Evolutionary conservation across 2,329 filamentous ascomycete genomes (phyloP), one percentile per base, ranked within the genome.

Genomic region (Apiospora malaysiana): DNA sequence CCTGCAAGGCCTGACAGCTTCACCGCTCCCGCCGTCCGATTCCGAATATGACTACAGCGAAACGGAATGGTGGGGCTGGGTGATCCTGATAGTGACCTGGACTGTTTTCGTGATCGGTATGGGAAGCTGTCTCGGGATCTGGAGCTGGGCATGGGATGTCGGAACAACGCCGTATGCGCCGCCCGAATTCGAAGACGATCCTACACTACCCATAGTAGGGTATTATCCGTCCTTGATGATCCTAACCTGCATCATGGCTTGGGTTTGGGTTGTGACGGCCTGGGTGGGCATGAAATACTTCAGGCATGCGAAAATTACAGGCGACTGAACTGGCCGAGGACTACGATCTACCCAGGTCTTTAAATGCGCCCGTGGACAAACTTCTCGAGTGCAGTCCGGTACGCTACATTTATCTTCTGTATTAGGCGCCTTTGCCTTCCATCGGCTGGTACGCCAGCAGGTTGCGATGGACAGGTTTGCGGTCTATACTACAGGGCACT

Each of bases 211-310:
- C 2, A 97, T 99, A 77, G 93, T 97, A 14, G 96, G 97, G 12
- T 99, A 99, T 82, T 99, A 99, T 82, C 96, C 96, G 32, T 94
- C 95, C 14, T 84, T 99, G 77, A 93, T 98, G 74, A 96, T 98
- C 71, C 85, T 98, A 75, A 98, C 95, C 4, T 92, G 91, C 66
- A 93, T 99, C 40, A 98, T 99, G 93, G 94, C 95, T 23, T 99
- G 96, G 96, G 94, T 98, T 7, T 99, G 96, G 96, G 96, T 98
- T 23, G 90, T 97, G 16, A 91, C 97, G 71, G 96, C 97, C 14
- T 99, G 96, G 96, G 92, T 98, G 67, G 96, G 96, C 32, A 98
- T 99, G 95, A 99, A 99, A 81, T 98, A 98, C 82, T 99, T 99
- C 79, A 91, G 95, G 76, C 96, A 99, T 85, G 95, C 96, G 45